A percentile compares a stretch with the other conserved stretches of the same genome.
Evolutionary conservation across 768 basidiomycete genomes (phyloP).

Genomic region (Tylopilus felleus): DNA sequence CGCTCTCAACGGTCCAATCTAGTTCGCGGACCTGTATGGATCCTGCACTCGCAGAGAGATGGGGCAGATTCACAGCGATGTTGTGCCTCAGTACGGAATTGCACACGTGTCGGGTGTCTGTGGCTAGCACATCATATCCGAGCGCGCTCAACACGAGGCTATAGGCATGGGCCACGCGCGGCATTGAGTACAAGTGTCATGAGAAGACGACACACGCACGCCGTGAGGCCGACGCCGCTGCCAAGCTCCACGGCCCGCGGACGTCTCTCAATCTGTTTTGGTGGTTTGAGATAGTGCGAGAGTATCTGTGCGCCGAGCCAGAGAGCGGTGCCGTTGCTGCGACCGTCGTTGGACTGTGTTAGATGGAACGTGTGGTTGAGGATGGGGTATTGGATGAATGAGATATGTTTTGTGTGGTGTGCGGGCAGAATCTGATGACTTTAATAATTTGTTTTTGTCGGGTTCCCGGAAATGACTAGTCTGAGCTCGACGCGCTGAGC

Average conservation of each 20-base stretch:
- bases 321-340: slow-evolving; percentile 75
- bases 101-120: slow-evolving; percentile 67
- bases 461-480: slow-evolving; percentile 19
- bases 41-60: slow-evolving; percentile 37
- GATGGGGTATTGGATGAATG: slow-evolving; percentile 41
- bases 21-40: slow-evolving; percentile 58
- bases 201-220: slow-evolving; percentile 44
- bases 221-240: slow-evolving; percentile 75
- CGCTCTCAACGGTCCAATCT: slow-evolving; percentile 63
- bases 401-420: slow-evolving; percentile 61
- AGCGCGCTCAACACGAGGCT: slow-evolving; percentile 65
- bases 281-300: slow-evolving; percentile 44
- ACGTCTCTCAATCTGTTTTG: slow-evolving; percentile 16
- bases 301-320: slow-evolving; percentile 84
- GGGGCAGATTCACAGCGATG: slow-evolving; percentile 45
- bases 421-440: slow-evolving; percentile 42
- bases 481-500: slow-evolving; percentile 13
- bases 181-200: not conserved
- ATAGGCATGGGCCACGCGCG: not conserved
- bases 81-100: slow-evolving; percentile 60
- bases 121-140: slow-evolving; percentile 74
- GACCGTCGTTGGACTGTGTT: slow-evolving; percentile 56
- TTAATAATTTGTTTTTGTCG: not conserved
- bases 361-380: slow-evolving; percentile 45
- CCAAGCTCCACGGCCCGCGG: slow-evolving; percentile 70